Evolutionary conservation across 495 filamentous ascomycete species (phyloP).

Genomic region (Penicillium ucsense): DNA sequence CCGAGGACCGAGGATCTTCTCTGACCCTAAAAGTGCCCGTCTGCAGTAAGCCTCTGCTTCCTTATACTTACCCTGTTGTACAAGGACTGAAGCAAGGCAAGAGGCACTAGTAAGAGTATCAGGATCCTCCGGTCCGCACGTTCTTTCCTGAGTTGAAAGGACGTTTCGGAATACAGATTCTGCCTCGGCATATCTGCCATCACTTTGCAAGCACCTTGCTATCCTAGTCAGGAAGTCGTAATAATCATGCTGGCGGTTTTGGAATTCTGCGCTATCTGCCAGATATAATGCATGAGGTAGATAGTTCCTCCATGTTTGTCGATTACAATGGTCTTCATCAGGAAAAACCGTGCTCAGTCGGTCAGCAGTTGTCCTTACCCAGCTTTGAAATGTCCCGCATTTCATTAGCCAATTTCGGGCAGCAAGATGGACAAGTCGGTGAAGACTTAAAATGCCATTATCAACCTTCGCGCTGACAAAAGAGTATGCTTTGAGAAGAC

Average conservation of each 20-base stretch:
- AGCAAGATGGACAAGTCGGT: constrained; percentile 28
- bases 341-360: constrained; percentile 14
- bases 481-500: constrained; percentile 11
- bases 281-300: constrained; percentile 13
- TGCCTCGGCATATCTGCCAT: constrained; percentile 1
- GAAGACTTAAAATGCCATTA: constrained; percentile 7
- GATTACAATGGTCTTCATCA: constrained; percentile 12
- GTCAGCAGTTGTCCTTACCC: constrained; percentile 5
- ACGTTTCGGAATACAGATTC: not conserved
- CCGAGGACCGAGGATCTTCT: not conserved
- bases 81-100: not conserved
- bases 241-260: not conserved
- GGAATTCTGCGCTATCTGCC: not conserved
- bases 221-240: not conserved
- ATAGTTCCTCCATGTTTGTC: constrained; percentile 16
- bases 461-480: constrained; percentile 14
- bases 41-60: not conserved
- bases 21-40: not conserved
- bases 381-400: constrained; percentile 1
- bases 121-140: not conserved
- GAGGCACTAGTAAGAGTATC: not conserved
- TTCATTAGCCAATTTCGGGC: constrained; percentile 23
- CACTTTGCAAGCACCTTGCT: not conserved
- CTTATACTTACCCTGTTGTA: not conserved
- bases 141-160: not conserved